A percentile compares a stretch with the other conserved stretches of the same genome.
Conservation (phyloP, 2,329 filamentous ascomycete species). For the Chalara sp. region DNA sequence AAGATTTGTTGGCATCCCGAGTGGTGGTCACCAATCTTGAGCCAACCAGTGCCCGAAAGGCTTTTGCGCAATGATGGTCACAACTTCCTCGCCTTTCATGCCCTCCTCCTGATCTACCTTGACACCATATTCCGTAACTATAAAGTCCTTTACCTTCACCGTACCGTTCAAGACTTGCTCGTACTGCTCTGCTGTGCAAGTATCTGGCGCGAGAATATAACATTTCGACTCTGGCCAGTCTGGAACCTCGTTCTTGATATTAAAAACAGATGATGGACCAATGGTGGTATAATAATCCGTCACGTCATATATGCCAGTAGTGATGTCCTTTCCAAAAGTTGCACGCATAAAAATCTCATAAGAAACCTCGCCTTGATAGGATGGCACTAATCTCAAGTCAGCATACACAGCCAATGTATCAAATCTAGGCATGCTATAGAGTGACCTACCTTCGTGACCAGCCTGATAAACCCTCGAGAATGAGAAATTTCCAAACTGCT, state of each 20-base stretch:
- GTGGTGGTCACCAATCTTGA: too few species aligned
- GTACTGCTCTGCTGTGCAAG: slow-evolving; percentile 39
- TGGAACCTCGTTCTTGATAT: slow-evolving; percentile 36
- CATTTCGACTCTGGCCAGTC: slow-evolving; percentile 34
- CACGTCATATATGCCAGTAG: slow-evolving; percentile 35
- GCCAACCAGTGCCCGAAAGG: not conserved
- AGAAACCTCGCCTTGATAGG: slow-evolving; percentile 43
- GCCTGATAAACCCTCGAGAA: slow-evolving; percentile 38
- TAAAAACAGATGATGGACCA: slow-evolving; percentile 16
- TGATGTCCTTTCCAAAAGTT: slow-evolving; percentile 41
- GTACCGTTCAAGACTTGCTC: slow-evolving; percentile 35
- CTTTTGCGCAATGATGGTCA: not conserved
- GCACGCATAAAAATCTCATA: slow-evolving; percentile 44
- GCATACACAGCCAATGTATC: not conserved
- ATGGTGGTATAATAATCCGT: slow-evolving; percentile 34
- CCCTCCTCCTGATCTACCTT: not conserved
- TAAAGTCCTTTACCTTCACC: slow-evolving; percentile 38
- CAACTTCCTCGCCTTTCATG: not conserved
- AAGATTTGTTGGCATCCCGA: too few species aligned
- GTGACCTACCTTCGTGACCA: not conserved
- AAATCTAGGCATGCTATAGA: not conserved
- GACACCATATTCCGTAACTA: slow-evolving; percentile 25
- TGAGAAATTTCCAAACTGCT: slow-evolving; percentile 65
- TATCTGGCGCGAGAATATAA: slow-evolving; percentile 30
- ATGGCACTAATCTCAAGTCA: slow-evolving; percentile 27